Base-by-base conservation (phyloP, 2,329 filamentous ascomycete species). In the Alternaria viburni region DNA sequence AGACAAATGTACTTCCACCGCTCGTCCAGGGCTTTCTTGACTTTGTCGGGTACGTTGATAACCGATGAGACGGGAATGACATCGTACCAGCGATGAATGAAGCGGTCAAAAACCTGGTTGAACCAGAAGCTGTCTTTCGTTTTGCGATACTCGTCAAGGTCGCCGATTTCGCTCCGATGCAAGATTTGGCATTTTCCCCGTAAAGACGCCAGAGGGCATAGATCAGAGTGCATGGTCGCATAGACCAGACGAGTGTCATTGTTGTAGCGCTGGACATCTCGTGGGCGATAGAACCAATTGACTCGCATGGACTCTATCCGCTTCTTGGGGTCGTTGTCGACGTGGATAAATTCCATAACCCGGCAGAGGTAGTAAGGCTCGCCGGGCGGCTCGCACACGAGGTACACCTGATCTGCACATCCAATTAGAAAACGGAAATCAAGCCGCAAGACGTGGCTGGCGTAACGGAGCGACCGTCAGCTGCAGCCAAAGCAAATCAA, bases 181-280 rank as follows among this genome's bases (percentile, higher is more conserved):
- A 88, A 87, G 79, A 99, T 96, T 69, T 90, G 89, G 81, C 95
- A 98, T 83, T 96, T 97, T 70, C 96, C 96, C 75, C 96, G 93
- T 71, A 99, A 85, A 49, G 96, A 93, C 54, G 93, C 93, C 74
- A 99, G 86, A 61, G 96, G 96, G 78, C 93, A 97, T 66, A 93
- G 91, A 83, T 99, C 96, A 25, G 96, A 98, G 81, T 99, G 96
- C 96, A 99, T 99, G 28, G 96, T 97, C 66, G 93, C 95, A 81
- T 95, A 97, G 56, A 99, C 89, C 74, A 95, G 86, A 66, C 96
- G 91, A 63, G 92, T 95, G 84, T 99, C 96, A 79, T 92, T 91
- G 71, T 92, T 91, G 82, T 94, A 96, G 72, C 94, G 92, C 70
- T 93, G 92, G 76, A 98, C 97, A 82, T 99, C 96, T 81, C 96